phyloP scores from a whole-genome alignment of 495 filamentous ascomycete species.

The Aspergillus taichungensis region DNA sequence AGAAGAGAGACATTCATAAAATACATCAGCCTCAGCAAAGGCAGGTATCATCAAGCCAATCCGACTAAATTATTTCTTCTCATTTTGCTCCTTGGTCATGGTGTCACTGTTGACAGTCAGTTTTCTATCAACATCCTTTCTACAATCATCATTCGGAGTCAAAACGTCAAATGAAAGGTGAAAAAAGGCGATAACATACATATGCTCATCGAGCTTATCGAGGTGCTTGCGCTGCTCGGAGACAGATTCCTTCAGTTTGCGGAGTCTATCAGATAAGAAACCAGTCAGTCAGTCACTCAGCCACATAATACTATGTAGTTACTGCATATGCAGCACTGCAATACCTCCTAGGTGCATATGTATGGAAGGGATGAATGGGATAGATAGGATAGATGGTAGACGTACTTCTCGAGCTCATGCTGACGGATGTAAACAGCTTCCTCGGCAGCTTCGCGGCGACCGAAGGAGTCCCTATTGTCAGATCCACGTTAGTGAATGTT shows the following conservation, averaged over 20 bases:
- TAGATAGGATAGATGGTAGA: not conserved
- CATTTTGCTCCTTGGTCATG: no score
- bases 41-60: no score
- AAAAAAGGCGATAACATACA: conserved; percentile 45
- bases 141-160: no score
- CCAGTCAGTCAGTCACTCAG: not conserved
- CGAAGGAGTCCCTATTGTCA: conserved; percentile 69
- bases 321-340: no score
- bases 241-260: conserved; percentile 66
- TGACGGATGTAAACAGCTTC: conserved; percentile 76
- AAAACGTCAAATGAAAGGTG: no score
- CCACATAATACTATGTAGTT: no score
- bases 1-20: not conserved
- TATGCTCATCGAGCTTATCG: conserved; percentile 72
- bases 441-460: conserved; percentile 76
- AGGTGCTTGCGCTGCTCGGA: conserved; percentile 70
- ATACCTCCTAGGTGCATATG: no score
- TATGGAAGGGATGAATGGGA: not conserved
- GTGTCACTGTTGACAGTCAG: no score
- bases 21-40: no score
- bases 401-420: conserved; percentile 77
- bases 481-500: no score
- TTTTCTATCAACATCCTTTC: no score
- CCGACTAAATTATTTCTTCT: no score
- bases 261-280: conserved; percentile 38